Conservation (phyloP, 768 basidiomycete species). For the Termitomyces sp. region DNA sequence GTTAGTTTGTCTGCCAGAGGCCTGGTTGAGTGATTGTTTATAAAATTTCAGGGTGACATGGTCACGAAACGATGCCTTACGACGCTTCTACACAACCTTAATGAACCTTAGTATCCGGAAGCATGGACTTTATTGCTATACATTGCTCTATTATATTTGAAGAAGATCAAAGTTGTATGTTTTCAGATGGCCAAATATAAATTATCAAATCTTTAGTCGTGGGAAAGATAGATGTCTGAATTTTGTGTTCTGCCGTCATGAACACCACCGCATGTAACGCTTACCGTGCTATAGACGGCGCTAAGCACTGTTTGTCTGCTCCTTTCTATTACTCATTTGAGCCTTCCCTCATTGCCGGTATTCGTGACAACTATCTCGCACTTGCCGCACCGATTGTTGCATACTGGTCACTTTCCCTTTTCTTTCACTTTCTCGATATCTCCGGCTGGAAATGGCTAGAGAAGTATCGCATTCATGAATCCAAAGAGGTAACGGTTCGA, state of each 20-base stretch:
- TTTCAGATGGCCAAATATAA: slow-evolving; percentile 7
- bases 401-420: slow-evolving; percentile 78
- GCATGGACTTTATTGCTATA: slow-evolving; percentile 15
- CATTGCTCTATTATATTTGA: slow-evolving; percentile 13
- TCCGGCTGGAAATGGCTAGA: slow-evolving; percentile 74
- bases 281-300: slow-evolving; percentile 17
- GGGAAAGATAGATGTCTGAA: slow-evolving; percentile 7
- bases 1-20: slow-evolving; percentile 32
- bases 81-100: slow-evolving; percentile 84
- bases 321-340: slow-evolving; percentile 55
- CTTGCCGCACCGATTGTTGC: slow-evolving; percentile 70
- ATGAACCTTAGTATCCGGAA: slow-evolving; percentile 46
- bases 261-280: slow-evolving; percentile 32
- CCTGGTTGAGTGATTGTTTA: slow-evolving; percentile 7
- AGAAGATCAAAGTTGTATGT: slow-evolving; percentile 9
- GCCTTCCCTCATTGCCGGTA: slow-evolving; percentile 39
- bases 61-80: slow-evolving; percentile 95
- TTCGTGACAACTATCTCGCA: slow-evolving; percentile 70
- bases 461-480: slow-evolving; percentile 84
- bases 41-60: slow-evolving; percentile 73
- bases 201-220: slow-evolving; percentile 6
- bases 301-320: slow-evolving; percentile 23
- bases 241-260: slow-evolving; percentile 17
- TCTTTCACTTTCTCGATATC: slow-evolving; percentile 82
- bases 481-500: slow-evolving; percentile 63